Percentiles rank a stretch among this genome's conserved stretches.
These are phyloP conservation scores for Cercospora citrullina DNA, from an alignment of 2,329 filamentous ascomycete genomes.

Conservation along the genomic window DNA sequence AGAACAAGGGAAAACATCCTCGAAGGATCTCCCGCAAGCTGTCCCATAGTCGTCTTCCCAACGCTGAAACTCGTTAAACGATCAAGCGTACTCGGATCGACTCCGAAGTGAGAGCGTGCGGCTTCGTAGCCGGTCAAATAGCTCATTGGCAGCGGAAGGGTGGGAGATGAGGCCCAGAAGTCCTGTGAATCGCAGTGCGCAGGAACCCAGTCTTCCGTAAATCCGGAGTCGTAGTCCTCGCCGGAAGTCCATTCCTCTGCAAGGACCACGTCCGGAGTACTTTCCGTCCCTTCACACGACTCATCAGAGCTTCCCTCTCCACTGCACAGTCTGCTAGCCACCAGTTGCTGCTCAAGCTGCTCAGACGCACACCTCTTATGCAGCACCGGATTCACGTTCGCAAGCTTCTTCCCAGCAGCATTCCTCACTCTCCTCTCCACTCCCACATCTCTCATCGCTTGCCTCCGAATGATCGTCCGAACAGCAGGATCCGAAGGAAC, in stretches of 20 bases:
- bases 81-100: constrained; percentile 31
- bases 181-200: no score
- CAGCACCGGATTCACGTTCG: no score
- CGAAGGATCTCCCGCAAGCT: constrained; percentile 22
- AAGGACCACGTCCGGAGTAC: not conserved
- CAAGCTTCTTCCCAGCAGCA: constrained; percentile 20
- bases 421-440: constrained; percentile 23
- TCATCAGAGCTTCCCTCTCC: not conserved
- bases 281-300: not conserved
- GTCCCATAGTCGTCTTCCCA: constrained; percentile 21
- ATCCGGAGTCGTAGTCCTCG: not conserved
- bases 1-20: constrained; percentile 21
- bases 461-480: constrained; percentile 40
- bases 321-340: not conserved
- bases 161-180: not conserved
- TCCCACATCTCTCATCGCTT: constrained; percentile 44
- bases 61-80: constrained; percentile 34
- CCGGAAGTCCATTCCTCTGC: not conserved
- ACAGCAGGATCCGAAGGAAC: constrained; percentile 27
- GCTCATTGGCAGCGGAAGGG: not conserved
- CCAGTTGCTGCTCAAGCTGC: not conserved
- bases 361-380: no score
- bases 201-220: no score
- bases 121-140: constrained; percentile 18
- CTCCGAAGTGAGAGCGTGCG: constrained; percentile 25